A percentile compares a stretch with the other conserved stretches of the same genome.
These are phyloP conservation scores for Nitzschia sp. DNA, from an alignment of 108 stramenopile genomes.

Conservation along the genomic window DNA sequence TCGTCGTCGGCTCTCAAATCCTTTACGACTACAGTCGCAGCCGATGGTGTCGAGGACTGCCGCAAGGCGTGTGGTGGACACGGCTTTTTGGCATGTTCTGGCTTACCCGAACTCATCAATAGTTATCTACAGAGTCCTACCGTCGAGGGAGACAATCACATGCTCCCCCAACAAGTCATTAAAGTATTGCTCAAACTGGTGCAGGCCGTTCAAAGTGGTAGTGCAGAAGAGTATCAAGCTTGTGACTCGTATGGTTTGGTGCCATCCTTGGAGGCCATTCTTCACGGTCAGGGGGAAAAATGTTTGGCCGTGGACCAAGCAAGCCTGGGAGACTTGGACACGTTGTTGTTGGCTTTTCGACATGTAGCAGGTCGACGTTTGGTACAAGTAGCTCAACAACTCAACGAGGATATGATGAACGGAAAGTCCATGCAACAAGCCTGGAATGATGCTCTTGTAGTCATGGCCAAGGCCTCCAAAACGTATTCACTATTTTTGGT, in stretches of 20 bases:
- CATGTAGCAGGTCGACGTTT: slow-evolving; percentile 77
- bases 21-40: slow-evolving; percentile 86
- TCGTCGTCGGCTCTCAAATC: slow-evolving; percentile 91
- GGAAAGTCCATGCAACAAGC: slow-evolving; percentile 58
- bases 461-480: slow-evolving; percentile 75
- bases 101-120: slow-evolving; percentile 88
- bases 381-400: slow-evolving; percentile 62
- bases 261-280: slow-evolving; percentile 45
- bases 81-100: slow-evolving; percentile 89
- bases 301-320: slow-evolving; percentile 25
- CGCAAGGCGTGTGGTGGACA: slow-evolving; percentile 96
- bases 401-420: slow-evolving; percentile 44
- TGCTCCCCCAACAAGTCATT: slow-evolving; percentile 89
- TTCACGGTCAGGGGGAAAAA: slow-evolving; percentile 25
- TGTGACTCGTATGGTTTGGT: slow-evolving; percentile 52
- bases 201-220: slow-evolving; percentile 40
- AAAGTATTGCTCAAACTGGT: slow-evolving; percentile 88
- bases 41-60: slow-evolving; percentile 95
- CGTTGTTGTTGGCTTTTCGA: slow-evolving; percentile 62
- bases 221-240: slow-evolving; percentile 33
- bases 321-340: slow-evolving; percentile 42
- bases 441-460: slow-evolving; percentile 83
- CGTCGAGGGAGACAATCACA: slow-evolving; percentile 93
- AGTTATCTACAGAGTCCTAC: slow-evolving; percentile 93
- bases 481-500: slow-evolving; percentile 81